Evolutionary conservation across 2,329 filamentous ascomycete genomes (phyloP).

Genomic region (Macrophomina pseudophaseolina): DNA sequence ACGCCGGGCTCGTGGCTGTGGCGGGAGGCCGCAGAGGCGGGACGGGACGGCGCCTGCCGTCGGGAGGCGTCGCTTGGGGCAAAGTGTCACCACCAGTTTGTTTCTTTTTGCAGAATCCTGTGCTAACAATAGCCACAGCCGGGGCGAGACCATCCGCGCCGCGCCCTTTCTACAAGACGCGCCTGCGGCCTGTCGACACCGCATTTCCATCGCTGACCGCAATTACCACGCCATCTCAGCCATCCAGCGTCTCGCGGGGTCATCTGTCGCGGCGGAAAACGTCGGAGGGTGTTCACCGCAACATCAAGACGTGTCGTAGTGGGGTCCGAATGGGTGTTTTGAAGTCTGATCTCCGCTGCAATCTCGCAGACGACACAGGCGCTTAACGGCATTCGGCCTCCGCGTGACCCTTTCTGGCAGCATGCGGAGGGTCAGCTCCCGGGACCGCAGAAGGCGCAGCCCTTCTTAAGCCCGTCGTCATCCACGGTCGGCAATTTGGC

Average conservation of each 20-base stretch:
- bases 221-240: background rate
- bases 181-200: background rate
- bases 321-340: constrained; percentile 11
- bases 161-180: background rate
- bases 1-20: background rate
- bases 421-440: background rate
- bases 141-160: constrained; percentile 4
- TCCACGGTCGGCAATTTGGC: background rate
- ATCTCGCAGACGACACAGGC: constrained; percentile 12
- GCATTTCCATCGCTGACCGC: constrained; percentile 19
- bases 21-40: background rate
- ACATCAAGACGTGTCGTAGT: constrained; percentile 9
- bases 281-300: constrained; percentile 7
- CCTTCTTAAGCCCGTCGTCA: background rate
- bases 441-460: background rate
- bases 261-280: background rate
- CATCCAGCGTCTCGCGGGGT: background rate
- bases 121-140: constrained; percentile 19
- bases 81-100: constrained; percentile 14
- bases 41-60: constrained; percentile 7
- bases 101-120: background rate
- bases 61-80: constrained; percentile 12
- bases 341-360: constrained; percentile 13
- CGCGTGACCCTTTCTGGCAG: constrained; percentile 15
- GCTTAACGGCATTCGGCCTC: background rate